These are phyloP conservation scores for Bryoerythrophyllum caledonicum DNA, from an alignment of 225 moss, liverwort and hornwort species.

Conservation along the genomic window DNA sequence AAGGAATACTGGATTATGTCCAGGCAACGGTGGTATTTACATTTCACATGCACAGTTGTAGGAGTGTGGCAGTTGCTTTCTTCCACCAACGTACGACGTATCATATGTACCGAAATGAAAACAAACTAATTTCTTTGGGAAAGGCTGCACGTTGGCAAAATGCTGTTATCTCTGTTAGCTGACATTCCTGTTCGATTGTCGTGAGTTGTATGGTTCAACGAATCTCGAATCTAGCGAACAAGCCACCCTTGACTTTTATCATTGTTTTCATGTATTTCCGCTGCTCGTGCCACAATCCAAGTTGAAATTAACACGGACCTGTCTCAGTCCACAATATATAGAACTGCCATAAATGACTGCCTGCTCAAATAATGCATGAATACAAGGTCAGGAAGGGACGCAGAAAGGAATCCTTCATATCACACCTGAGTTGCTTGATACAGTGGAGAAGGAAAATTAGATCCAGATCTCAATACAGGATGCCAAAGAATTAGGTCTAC, in stretches of 20 bases:
- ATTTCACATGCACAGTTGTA: not conserved
- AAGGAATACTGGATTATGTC: too few relatives aligned
- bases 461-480: conserved; percentile 58
- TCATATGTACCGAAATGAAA: not conserved
- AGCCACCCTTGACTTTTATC: not conserved
- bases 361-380: not conserved
- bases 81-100: not conserved
- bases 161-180: not conserved
- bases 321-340: not conserved
- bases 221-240: not conserved
- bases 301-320: not conserved
- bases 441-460: conserved; percentile 38
- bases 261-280: not conserved
- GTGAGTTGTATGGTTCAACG: not conserved
- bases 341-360: not conserved
- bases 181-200: not conserved
- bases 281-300: conserved; percentile 3
- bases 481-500: conserved; percentile 57
- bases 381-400: conserved; percentile 9
- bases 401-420: conserved; percentile 17
- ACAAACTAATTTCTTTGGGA: not conserved
- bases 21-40: too few relatives aligned
- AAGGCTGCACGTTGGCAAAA: not conserved
- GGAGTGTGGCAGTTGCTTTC: too few relatives aligned
- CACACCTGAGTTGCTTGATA: conserved; percentile 30